phyloP scores from a whole-genome alignment of 805 yeast species.

The Candida koratica region DNA sequence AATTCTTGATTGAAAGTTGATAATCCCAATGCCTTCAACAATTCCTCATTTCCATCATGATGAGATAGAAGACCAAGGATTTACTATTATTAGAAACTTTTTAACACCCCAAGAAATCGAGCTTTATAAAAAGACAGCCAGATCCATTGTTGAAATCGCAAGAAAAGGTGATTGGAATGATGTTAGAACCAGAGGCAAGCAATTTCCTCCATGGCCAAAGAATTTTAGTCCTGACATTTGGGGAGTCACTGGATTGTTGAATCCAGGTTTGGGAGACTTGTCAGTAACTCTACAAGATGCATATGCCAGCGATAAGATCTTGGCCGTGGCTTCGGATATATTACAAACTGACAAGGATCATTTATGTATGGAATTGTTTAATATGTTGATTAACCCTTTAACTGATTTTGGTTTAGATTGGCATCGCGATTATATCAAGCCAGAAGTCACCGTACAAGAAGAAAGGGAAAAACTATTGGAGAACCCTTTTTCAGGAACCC shows the following conservation, averaged over 20 bases:
- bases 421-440: conserved; percentile 50
- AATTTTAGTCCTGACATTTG: conserved; percentile 49
- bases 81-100: conserved; percentile 37
- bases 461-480: conserved; percentile 37
- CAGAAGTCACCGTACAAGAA: conserved; percentile 43
- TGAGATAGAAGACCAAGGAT: conserved; percentile 33
- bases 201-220: conserved; percentile 56
- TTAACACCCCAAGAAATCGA: conserved; percentile 39
- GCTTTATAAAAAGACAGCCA: conserved; percentile 33
- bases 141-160: conserved; percentile 36
- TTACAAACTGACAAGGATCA: conserved; percentile 34
- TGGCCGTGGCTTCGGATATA: conserved; percentile 40
- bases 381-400: conserved; percentile 50
- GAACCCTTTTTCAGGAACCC: conserved; percentile 46
- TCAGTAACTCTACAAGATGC: conserved; percentile 37
- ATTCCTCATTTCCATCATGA: conserved; percentile 29
- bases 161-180: conserved; percentile 47
- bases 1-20: no score
- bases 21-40: conserved; percentile 21
- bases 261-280: conserved; percentile 41
- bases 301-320: conserved; percentile 36
- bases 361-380: conserved; percentile 46
- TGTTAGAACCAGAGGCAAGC: conserved; percentile 49
- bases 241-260: conserved; percentile 48
- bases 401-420: conserved; percentile 51